Base-by-base conservation (phyloP, 257 asterid species). In the Prunella vulgaris region DNA sequence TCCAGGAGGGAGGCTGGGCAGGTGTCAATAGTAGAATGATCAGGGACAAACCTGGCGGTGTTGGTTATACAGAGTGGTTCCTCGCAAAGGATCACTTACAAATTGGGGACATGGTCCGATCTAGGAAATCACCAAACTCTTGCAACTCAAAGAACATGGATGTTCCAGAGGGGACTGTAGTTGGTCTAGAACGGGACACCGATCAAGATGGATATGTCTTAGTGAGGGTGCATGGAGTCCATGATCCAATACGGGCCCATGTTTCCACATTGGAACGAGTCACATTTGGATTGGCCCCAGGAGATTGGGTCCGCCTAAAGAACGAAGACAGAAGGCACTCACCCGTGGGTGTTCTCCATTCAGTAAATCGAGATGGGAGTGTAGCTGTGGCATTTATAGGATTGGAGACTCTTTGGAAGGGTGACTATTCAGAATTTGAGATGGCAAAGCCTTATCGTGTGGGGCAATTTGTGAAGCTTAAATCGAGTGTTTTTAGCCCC, bases 251-350 rank as follows among this genome's bases (percentile, higher is more conserved):
- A 35, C 81, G 90, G 37, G 90, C 83, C 49, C 86, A 84, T 17
- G 84, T 70, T 37, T 85, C 87, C 9, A 80, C 90, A 18, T 58
- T 92, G 38, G 97, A 92, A 73, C 84, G 98, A 49, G 91, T 90
- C 71, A 88, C 88, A 1, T 86, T 77, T 72, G 95, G 96, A 25
- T 79, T 90, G 79, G 86, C 91, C 30, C 84, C 84, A 1, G 98
- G 98, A 14, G 93, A 92, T 75, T 92, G 97, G 98, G 90, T 92
- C 22, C 81, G 90, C 10, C 62, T 90, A 70, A 86, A 81, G 80
- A 74, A 77, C 52, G 89, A 86, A 57, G 81, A 77, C 57, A 86
- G 80, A 82, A 85, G 82, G 60, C 95, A 88, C 68, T 92, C 89
- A 0, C 81, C 88, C 0, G 86, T 92, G 3, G 97, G 98, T 7